phyloP scores from a whole-genome alignment of 1,139 yeast genomes.

The Taphrina sp. region DNA sequence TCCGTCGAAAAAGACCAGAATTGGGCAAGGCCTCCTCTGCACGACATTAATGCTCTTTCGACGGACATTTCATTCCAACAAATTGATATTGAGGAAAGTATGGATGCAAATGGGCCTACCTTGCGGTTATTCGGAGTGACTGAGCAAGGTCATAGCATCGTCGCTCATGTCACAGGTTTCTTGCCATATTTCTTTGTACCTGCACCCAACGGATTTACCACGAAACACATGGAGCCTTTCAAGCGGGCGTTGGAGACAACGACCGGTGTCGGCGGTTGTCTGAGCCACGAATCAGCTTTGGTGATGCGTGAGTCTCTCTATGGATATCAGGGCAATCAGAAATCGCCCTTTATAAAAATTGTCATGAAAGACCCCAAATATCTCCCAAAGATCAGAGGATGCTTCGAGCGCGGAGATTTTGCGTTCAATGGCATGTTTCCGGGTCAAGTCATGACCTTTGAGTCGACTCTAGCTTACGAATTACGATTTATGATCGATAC shows the following conservation, averaged over 20 bases:
- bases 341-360: slow-evolving; percentile 76
- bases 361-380: slow-evolving; percentile 63
- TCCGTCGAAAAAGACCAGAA: slow-evolving; percentile 49
- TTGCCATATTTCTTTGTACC: slow-evolving; percentile 89
- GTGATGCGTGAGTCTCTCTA: slow-evolving; percentile 81
- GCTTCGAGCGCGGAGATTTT: slow-evolving; percentile 83
- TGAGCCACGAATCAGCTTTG: slow-evolving; percentile 51
- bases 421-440: slow-evolving; percentile 50
- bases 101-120: slow-evolving; percentile 51
- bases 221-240: slow-evolving; percentile 42
- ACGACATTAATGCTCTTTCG: slow-evolving; percentile 51
- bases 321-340: slow-evolving; percentile 82
- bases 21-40: slow-evolving; percentile 64
- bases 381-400: slow-evolving; percentile 66
- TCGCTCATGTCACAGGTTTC: slow-evolving; percentile 87
- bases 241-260: slow-evolving; percentile 47
- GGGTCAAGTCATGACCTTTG: slow-evolving; percentile 66
- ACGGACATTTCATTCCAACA: slow-evolving; percentile 76
- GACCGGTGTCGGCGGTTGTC: slow-evolving; percentile 51
- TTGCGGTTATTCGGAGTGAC: slow-evolving; percentile 94
- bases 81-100: slow-evolving; percentile 87
- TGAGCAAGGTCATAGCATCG: slow-evolving; percentile 62
- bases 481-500: slow-evolving; percentile 90
- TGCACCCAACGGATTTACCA: slow-evolving; percentile 74
- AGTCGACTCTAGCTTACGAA: slow-evolving; percentile 74